Percentiles rank a stretch among this genome's conserved stretches.
phyloP scores from a whole-genome alignment of 495 filamentous ascomycete species.

The Tuber microsphaerosporum region DNA sequence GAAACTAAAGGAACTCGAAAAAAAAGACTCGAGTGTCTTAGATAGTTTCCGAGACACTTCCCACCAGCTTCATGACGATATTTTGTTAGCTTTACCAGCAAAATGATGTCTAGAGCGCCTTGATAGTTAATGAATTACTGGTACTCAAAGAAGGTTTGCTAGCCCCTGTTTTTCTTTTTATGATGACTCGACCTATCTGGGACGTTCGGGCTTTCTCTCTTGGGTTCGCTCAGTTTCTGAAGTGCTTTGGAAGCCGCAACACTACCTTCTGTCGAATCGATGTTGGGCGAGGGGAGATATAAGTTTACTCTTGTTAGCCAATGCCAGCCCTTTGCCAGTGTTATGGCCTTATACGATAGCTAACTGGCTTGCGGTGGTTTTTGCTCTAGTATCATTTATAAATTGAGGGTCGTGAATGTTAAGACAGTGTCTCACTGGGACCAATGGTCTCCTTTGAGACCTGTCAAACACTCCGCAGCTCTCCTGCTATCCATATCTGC shows the following conservation, averaged over 20 bases:
- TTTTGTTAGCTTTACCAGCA: too few relatives aligned
- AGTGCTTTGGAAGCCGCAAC: neutral
- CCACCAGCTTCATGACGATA: too few relatives aligned
- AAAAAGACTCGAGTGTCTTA: too few relatives aligned
- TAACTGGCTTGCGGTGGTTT: neutral
- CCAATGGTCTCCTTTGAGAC: neutral
- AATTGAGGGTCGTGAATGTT: neutral
- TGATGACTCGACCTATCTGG: too few relatives aligned
- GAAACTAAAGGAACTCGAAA: too few relatives aligned
- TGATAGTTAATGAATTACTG: too few relatives aligned
- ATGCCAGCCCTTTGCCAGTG: neutral
- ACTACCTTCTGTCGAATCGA: neutral
- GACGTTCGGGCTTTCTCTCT: too few relatives aligned
- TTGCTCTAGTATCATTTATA: neutral
- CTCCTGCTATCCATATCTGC: neutral
- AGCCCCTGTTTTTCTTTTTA: too few relatives aligned
- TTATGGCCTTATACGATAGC: neutral
- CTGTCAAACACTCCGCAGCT: neutral
- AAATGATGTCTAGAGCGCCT: too few relatives aligned
- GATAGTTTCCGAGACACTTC: too few relatives aligned
- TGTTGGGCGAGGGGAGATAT: neutral
- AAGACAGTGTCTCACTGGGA: neutral
- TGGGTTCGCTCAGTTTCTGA: too few relatives aligned
- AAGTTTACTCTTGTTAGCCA: neutral
- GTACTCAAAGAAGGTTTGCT: too few relatives aligned